Base-by-base conservation (phyloP, 768 basidiomycete species). In the Rhizopogon sp. region DNA sequence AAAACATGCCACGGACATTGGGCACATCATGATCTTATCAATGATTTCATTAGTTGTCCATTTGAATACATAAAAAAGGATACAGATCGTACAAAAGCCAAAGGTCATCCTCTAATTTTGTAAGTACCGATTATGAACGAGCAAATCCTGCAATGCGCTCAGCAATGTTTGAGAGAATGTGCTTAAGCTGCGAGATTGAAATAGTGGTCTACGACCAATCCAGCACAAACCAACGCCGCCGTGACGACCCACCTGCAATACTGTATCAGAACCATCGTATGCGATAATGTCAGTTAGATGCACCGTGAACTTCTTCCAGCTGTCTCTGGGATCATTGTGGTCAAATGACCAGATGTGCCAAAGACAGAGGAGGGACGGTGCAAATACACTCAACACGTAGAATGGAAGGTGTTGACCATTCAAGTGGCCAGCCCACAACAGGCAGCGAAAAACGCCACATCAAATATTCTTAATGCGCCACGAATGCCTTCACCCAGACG, bases 401-500 rank as follows among this genome's bases (percentile, higher is more conserved):
- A 50, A 54, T 3, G 53, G 22, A 6, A 50, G 33, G 29, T 83
- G 80, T 43, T 85, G 80, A 0, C 66, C 63, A 53, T 86, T 84
- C 9, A 72, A 62, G 58, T 76, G 66, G 0, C 88, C 89, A 0
- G 79, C 76, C 31, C 74, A 56, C n/a, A 73, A 66, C 25, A 90
- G 73, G 62, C 78, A 69, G 68, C 64, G 42, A 86, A 64, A 65
- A 90, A 87, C 0, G 62, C 65, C 3, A 76, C 47, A 1, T 79
- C 81, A 60, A 85, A 83, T 37, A 63, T 54, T 9, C 79, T 65
- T 39, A 89, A 76, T 56, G 88, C 72, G 0, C 81, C 76, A 2
- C 79, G 75, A 35, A 87, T 81, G 67, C 77, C 76, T 3, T 74
- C 67, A 13, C 84, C 86, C 62, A 87, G 88, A 13, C 88, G 75